These are phyloP conservation scores for Aspergillus ruber DNA, from an alignment of 2,329 filamentous ascomycete genomes.

Conservation along the genomic window DNA sequence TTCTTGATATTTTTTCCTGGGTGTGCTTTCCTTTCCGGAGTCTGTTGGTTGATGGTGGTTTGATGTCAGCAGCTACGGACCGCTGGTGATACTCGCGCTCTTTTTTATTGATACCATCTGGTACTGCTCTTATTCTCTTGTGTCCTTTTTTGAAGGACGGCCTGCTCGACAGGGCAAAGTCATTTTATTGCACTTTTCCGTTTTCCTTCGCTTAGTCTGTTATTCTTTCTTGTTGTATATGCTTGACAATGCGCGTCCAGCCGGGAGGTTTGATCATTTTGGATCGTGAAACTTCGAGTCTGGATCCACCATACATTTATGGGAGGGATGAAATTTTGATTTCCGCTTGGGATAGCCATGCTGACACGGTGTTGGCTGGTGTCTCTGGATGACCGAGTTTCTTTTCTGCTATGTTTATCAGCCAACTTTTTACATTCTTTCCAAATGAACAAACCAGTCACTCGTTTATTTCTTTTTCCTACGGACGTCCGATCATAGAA, in stretches of 20 bases:
- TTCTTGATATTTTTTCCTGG: conserved; percentile 8
- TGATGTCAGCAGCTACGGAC: conserved; percentile 2
- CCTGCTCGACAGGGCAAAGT: background rate
- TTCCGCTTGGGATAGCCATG: background rate
- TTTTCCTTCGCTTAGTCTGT: background rate
- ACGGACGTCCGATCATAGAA: background rate
- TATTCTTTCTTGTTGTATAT: background rate
- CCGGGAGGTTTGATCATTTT: background rate
- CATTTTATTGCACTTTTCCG: background rate
- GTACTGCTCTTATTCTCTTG: background rate
- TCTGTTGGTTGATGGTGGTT: conserved; percentile 8
- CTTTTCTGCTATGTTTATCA: background rate
- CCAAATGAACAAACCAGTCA: background rate
- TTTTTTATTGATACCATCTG: background rate
- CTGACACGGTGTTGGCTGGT: background rate
- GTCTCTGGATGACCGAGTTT: background rate
- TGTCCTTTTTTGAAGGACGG: background rate
- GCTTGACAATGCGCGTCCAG: background rate
- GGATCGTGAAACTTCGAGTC: background rate
- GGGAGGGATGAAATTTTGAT: background rate
- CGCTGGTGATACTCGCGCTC: conserved; percentile 2
- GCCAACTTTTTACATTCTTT: background rate
- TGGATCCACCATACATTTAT: background rate
- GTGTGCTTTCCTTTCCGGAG: conserved; percentile 9
- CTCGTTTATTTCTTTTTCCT: background rate